Percentiles rank a stretch among this genome's conserved stretches.
Evolutionary conservation across 2,329 filamentous ascomycete species (phyloP).

Genomic region (Microcyclospora tardicrescens): DNA sequence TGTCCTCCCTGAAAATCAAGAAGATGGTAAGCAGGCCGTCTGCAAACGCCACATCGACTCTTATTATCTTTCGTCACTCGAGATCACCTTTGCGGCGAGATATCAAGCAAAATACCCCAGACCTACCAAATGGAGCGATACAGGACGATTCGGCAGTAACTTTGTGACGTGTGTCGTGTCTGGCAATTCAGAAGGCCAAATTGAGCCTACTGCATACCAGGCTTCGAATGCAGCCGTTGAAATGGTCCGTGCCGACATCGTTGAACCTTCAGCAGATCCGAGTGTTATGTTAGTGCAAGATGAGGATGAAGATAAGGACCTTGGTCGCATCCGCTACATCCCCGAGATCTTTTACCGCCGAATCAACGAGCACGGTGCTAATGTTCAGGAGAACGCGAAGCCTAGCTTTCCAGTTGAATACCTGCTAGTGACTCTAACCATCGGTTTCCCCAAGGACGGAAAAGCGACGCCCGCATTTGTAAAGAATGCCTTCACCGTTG

Average conservation of each 20-base stretch:
- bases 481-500: conserved; percentile 74
- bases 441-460: conserved; percentile 60
- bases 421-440: conserved; percentile 85
- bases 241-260: conserved; percentile 89
- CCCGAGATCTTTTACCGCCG: conserved; percentile 93
- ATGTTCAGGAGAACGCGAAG: conserved; percentile 94
- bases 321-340: conserved; percentile 68
- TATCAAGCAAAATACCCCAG: conserved; percentile 82
- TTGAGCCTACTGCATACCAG: conserved; percentile 83
- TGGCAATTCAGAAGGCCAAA: conserved; percentile 81
- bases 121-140: conserved; percentile 92
- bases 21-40: conserved; percentile 63
- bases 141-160: conserved; percentile 83
- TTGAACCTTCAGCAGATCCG: conserved; percentile 89
- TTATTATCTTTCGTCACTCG: conserved; percentile 83
- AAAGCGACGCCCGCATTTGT: conserved; percentile 53
- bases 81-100: conserved; percentile 78
- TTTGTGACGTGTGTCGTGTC: conserved; percentile 94
- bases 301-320: conserved; percentile 68
- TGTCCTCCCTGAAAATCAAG: conserved; percentile 54
- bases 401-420: conserved; percentile 95
- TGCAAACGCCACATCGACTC: conserved; percentile 96
- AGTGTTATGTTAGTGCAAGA: conserved; percentile 87
- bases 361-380: conserved; percentile 92
- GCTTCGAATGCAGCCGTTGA: conserved; percentile 91